Evolutionary conservation across 2,329 filamentous ascomycete genomes (phyloP), one percentile per base, ranked within the genome.

Genomic region (Claviceps sp.): DNA sequence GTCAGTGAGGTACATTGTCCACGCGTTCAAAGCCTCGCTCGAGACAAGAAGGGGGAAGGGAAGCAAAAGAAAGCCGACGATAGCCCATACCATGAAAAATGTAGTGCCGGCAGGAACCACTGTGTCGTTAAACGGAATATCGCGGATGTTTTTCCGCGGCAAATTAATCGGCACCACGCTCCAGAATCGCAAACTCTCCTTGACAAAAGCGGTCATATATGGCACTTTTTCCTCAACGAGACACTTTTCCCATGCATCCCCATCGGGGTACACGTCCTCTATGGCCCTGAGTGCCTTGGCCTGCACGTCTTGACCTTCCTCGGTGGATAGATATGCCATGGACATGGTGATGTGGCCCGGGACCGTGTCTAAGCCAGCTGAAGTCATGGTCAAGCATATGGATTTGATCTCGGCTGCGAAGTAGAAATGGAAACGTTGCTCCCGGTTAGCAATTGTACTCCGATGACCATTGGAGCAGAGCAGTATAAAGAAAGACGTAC

Each of bases 381-480:
- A 86, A 0, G 91, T 84, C 79, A 91, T 89, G 24, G 85, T 89
- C 24, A 93, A 68, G 63, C 87, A 88, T 58, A 93, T 88, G 2
- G 84, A 87, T 66, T 85, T 88, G 48, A 90, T 75, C 65, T 90
- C 87, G 13, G 79, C 84, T 85, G 51, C 5, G 24, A 26, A 38
- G 5, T 1, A 16, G n/a, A 37, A 5, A 9, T 5, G 30, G 2
- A 14, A 20, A 18, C 3, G 13, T 37, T 11, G 16, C 4, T 7
- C 18, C 42, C 13, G 14, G 26, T 44, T 20, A 49, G 48, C 26
- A 11, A n/a, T 18, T 22, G 5, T 14, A 26, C 2, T n/a, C 24
- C 16, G 18, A 18, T 34, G 16, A 9, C 38, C 26, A 9, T 30
- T 18, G 18, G 40, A 3, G 4, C 8, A 13, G 44, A 9, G 13